phyloP scores from a whole-genome alignment of 176 grass and related monocot species.

The Microstegium vimineum region DNA sequence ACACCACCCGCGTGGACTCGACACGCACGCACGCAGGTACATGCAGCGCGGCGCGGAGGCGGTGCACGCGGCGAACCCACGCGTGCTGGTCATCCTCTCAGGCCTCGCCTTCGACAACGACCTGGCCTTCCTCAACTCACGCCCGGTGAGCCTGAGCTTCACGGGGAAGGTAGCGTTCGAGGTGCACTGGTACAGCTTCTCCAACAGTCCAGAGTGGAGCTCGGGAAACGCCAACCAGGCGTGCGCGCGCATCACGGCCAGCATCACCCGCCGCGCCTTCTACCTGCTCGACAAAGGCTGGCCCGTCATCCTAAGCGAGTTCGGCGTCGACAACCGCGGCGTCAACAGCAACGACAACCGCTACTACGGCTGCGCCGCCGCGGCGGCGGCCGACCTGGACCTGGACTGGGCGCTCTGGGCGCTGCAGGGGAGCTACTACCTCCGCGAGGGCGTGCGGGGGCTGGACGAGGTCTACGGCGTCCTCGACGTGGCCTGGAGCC shows the following conservation, averaged over 20 bases:
- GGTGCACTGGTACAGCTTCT: conserved; percentile 97
- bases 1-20: not conserved
- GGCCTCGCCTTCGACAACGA: conserved; percentile 84
- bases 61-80: conserved; percentile 60
- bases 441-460: conserved; percentile 53
- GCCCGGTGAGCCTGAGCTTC: conserved; percentile 54
- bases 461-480: conserved; percentile 69
- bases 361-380: conserved; percentile 53
- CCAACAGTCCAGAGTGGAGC: conserved; percentile 52
- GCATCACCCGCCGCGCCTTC: conserved; percentile 48
- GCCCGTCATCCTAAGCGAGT: conserved; percentile 87
- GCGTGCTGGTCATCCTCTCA: conserved; percentile 69
- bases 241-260: conserved; percentile 48
- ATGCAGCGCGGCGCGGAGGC: conserved; percentile 87
- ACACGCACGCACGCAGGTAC: conserved; percentile 51
- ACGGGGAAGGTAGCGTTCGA: conserved; percentile 70
- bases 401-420: conserved; percentile 93
- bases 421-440: conserved; percentile 85
- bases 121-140: conserved; percentile 59
- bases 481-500: conserved; percentile 45
- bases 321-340: conserved; percentile 81
- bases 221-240: conserved; percentile 63
- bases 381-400: conserved; percentile 56
- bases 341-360: conserved; percentile 59
- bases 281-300: conserved; percentile 61